Base-by-base conservation (phyloP, 495 filamentous ascomycete genomes). In the Geoglossum glabrum region DNA sequence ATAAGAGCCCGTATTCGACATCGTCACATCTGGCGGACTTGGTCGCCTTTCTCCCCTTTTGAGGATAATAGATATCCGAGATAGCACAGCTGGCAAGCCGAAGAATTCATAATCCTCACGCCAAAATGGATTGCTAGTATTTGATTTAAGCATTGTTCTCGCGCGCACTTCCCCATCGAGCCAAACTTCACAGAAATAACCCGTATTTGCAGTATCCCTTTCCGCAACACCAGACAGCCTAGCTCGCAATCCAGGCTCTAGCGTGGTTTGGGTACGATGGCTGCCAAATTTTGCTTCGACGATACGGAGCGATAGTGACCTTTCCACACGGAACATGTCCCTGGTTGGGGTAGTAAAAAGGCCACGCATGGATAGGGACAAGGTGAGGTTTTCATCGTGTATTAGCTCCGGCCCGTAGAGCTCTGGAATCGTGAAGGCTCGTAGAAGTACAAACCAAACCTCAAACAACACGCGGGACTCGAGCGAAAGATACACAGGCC, bases 391-490 rank as follows among this genome's bases (percentile, higher is more conserved):
- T n/a, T 64, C 62, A 45, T 66, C 58, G 10, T 65, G 57, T 7
- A 62, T 63, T 25, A 59, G 38, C 11, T 56, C 34, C n/a, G 59
- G 59, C 13, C 84, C 85, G 62, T 95, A 97, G 31, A 99, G 74
- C 65, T 97, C 90, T 9, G 93, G 93, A 52, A 93, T 85, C 0
- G 92, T 86, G 64, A 96, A 97, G 0, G 92, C 89, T 59, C 90
- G 79, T 27, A 99, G 65, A 27, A 99, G 75, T 8, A 95, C 92
- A 65, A 95, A 90, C 93, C 92, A 97, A 13, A 95, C 93, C 64
- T 99, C 92, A 65, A 92, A 95, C 7, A 92, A 71, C 1, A 95
- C 83, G 21, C 93, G 77, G 21, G 80, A 88, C 61, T 97, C 93
- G 17, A 97, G 69, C 17, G 85, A 81, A 27, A 99, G 77, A 68